These are phyloP conservation scores for Alternaria incomplexa DNA, from an alignment of 2,329 filamentous ascomycete genomes.

Conservation along the genomic window DNA sequence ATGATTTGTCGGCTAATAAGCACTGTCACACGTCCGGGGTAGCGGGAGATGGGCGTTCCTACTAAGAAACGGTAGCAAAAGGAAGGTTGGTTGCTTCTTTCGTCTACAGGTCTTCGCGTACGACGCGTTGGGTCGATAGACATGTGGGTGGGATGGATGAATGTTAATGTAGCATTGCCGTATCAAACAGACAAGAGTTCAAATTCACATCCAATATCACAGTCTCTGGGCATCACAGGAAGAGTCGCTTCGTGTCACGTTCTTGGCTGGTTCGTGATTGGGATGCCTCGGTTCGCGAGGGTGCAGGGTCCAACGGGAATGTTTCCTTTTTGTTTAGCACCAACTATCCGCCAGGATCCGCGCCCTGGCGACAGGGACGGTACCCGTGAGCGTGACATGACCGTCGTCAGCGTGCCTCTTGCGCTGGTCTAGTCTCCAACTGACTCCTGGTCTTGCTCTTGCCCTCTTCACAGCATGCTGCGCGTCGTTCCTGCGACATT, in stretches of 20 bases:
- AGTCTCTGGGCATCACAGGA: not conserved
- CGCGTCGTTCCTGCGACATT: slow-evolving; percentile 1
- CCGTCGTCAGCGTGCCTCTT: slow-evolving; percentile 1
- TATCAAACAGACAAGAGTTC: slow-evolving; percentile 14
- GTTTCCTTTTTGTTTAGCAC: slow-evolving; percentile 15
- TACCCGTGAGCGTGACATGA: slow-evolving; percentile 5
- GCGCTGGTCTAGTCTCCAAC: not conserved
- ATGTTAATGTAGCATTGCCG: slow-evolving; percentile 20
- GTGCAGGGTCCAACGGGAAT: slow-evolving; percentile 8
- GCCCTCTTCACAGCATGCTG: slow-evolving; percentile 6
- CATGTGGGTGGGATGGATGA: not conserved
- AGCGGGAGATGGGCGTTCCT: not conserved
- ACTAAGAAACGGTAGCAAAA: slow-evolving; percentile 5
- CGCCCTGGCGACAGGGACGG: slow-evolving; percentile 5
- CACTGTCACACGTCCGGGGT: not conserved
- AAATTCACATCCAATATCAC: not conserved
- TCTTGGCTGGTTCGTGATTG: not conserved
- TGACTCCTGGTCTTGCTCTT: not conserved
- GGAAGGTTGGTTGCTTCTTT: slow-evolving; percentile 6
- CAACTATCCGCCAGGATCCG: slow-evolving; percentile 14
- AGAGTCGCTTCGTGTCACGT: not conserved
- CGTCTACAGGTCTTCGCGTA: not conserved
- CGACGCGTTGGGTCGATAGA: not conserved
- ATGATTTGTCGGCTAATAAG: slow-evolving; percentile 13
- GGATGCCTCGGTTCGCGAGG: slow-evolving; percentile 17